A percentile compares a stretch with the other conserved stretches of the same genome.
phyloP scores from a whole-genome alignment of 768 basidiomycete species.

The Podaxis sp. region DNA sequence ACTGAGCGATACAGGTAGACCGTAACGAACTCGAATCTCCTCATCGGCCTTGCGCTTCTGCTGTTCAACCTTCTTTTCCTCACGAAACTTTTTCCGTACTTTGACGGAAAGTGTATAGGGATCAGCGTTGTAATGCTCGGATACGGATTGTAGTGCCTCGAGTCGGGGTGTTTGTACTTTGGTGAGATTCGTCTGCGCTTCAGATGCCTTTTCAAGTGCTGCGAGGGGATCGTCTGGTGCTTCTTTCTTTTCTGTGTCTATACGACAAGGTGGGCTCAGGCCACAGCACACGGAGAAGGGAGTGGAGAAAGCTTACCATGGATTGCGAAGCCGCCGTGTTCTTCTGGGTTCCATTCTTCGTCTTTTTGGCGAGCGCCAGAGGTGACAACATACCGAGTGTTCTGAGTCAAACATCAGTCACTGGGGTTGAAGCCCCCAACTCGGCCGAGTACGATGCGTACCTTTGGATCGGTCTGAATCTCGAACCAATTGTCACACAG shows the following conservation, averaged over 20 bases:
- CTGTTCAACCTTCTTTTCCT: conserved; percentile 78
- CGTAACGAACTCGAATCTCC: conserved; percentile 68
- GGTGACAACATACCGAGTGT: conserved; percentile 89
- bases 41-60: conserved; percentile 69
- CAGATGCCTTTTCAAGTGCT: conserved; percentile 84
- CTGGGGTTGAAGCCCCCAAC: neutral
- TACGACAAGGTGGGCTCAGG: neutral
- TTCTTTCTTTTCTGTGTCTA: conserved; percentile 61
- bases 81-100: conserved; percentile 78
- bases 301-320: conserved; percentile 52
- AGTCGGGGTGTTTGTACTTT: conserved; percentile 78
- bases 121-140: conserved; percentile 78
- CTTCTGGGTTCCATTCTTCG: conserved; percentile 95
- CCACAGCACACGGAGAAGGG: neutral
- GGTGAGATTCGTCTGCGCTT: conserved; percentile 65
- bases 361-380: conserved; percentile 94
- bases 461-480: conserved; percentile 96
- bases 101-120: conserved; percentile 78
- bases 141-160: conserved; percentile 70
- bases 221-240: conserved; percentile 79
- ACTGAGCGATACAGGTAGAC: conserved; percentile 61
- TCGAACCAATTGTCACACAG: conserved; percentile 97
- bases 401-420: conserved; percentile 40
- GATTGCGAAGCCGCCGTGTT: conserved; percentile 89
- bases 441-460: conserved; percentile 20